A percentile compares a stretch with the other conserved stretches of the same genome.
These are phyloP conservation scores for Candida gigantensis DNA, from an alignment of 1,139 yeast species.

Conservation along the genomic window DNA sequence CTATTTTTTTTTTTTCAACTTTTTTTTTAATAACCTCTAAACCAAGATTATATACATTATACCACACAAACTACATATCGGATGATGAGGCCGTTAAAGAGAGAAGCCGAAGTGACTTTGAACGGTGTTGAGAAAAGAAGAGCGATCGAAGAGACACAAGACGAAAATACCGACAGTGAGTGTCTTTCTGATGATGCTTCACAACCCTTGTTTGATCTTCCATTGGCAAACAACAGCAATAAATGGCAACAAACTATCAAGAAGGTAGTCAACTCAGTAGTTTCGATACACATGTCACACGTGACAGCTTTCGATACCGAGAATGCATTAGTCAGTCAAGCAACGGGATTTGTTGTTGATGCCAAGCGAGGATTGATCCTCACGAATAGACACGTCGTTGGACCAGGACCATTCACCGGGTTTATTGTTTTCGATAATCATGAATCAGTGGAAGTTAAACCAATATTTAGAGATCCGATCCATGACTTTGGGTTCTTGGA, in stretches of 20 bases:
- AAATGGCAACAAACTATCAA: conserved; percentile 83
- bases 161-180: conserved; percentile 15
- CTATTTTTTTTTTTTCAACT: not conserved
- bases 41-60: not conserved
- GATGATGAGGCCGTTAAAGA: conserved; percentile 17
- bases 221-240: conserved; percentile 16
- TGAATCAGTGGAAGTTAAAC: conserved; percentile 86
- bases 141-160: conserved; percentile 4
- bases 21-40: not conserved
- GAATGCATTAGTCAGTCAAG: conserved; percentile 78
- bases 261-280: conserved; percentile 81
- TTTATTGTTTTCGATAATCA: conserved; percentile 92
- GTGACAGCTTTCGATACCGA: conserved; percentile 90
- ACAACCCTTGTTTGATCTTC: conserved; percentile 17
- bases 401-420: conserved; percentile 92
- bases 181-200: conserved; percentile 16
- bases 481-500: conserved; percentile 84
- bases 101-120: conserved; percentile 17
- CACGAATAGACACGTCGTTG: conserved; percentile 93
- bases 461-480: conserved; percentile 80
- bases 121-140: conserved; percentile 15
- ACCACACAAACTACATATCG: no score
- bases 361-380: conserved; percentile 75
- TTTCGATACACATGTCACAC: conserved; percentile 85
- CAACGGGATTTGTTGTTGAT: conserved; percentile 96